phyloP scores from a whole-genome alignment of 1,284 basidiomycete species.

The Pseudomicrostroma phylloplanum region DNA sequence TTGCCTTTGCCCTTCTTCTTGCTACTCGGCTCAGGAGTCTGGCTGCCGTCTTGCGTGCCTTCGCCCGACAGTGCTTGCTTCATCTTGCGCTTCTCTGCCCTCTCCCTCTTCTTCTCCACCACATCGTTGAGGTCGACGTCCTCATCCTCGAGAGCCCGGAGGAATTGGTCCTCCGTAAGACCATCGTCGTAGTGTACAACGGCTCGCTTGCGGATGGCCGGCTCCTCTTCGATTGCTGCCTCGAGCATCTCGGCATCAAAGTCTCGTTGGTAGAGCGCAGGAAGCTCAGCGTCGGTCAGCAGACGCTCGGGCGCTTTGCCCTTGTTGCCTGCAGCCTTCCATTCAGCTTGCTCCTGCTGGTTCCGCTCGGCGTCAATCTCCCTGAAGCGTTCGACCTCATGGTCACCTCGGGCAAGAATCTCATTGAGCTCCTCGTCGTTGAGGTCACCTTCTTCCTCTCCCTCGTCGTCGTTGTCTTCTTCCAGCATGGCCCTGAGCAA shows the following conservation, averaged over 20 bases:
- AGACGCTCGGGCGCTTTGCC: slow-evolving; percentile 64
- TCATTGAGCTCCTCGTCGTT: slow-evolving; percentile 97
- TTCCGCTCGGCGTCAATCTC: slow-evolving; percentile 79
- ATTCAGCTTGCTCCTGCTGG: slow-evolving; percentile 63
- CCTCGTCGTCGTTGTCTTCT: slow-evolving; percentile 50
- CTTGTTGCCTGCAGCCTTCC: slow-evolving; percentile 66
- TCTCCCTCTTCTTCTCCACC: slow-evolving; percentile 49
- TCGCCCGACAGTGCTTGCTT: slow-evolving; percentile 26
- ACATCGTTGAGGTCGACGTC: slow-evolving; percentile 62
- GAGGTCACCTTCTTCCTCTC: slow-evolving; percentile 69
- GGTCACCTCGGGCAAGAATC: slow-evolving; percentile 76
- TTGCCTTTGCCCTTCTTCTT: slow-evolving; percentile 27
- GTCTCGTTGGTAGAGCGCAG: slow-evolving; percentile 81
- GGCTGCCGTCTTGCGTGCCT: slow-evolving; percentile 20
- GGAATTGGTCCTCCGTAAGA: slow-evolving; percentile 79
- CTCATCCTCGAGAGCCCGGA: slow-evolving; percentile 72
- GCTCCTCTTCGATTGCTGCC: slow-evolving; percentile 54
- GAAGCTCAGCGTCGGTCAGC: slow-evolving; percentile 83
- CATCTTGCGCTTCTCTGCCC: slow-evolving; percentile 42
- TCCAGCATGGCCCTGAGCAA: slow-evolving; percentile 65
- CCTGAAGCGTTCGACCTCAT: slow-evolving; percentile 72
- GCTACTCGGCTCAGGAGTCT: slow-evolving; percentile 21
- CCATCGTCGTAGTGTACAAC: slow-evolving; percentile 92
- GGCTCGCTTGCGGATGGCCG: slow-evolving; percentile 76
- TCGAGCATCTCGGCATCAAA: slow-evolving; percentile 50